These are phyloP conservation scores for Datura wrightii DNA, from an alignment of 257 asterid species.

Conservation along the genomic window DNA sequence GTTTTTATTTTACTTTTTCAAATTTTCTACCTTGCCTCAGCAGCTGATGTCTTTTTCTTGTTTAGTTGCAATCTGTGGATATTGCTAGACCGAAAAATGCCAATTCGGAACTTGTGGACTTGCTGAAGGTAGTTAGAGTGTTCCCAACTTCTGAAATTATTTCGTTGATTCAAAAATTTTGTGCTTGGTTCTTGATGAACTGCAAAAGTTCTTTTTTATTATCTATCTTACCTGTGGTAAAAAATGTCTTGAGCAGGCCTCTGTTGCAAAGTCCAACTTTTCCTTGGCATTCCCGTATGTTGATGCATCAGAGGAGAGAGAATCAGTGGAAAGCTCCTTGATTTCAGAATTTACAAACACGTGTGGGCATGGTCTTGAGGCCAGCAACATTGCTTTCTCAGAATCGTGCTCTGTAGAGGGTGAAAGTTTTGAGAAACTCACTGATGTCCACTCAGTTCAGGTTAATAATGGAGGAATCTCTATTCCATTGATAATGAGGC, in stretches of 20 bases:
- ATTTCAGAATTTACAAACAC: constrained; percentile 72
- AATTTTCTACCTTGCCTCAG: constrained; percentile 21
- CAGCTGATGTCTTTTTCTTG: constrained; percentile 34
- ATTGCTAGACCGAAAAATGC: constrained; percentile 62
- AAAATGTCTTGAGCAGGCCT: constrained; percentile 56
- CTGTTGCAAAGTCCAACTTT: constrained; percentile 72
- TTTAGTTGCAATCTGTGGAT: constrained; percentile 75
- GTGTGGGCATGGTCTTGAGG: constrained; percentile 63
- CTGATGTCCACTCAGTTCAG: constrained; percentile 66
- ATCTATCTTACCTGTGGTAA: constrained; percentile 29
- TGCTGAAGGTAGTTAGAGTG: constrained; percentile 70
- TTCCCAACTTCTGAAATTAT: constrained; percentile 28
- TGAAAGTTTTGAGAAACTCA: constrained; percentile 62
- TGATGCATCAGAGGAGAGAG: constrained; percentile 64
- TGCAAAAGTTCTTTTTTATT: constrained; percentile 15
- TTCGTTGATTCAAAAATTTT: constrained; percentile 29
- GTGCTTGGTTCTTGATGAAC: constrained; percentile 25
- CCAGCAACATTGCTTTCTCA: constrained; percentile 60
- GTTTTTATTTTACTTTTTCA: constrained; percentile 17
- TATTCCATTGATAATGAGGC: constrained; percentile 3
- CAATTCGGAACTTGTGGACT: constrained; percentile 66
- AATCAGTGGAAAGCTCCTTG: constrained; percentile 69
- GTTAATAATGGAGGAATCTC: constrained; percentile 50
- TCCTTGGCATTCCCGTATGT: constrained; percentile 89
- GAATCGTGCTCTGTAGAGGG: constrained; percentile 76